These are phyloP conservation scores for Macrolepiota fuliginosa DNA, from an alignment of 768 basidiomycete species.

Conservation along the genomic window DNA sequence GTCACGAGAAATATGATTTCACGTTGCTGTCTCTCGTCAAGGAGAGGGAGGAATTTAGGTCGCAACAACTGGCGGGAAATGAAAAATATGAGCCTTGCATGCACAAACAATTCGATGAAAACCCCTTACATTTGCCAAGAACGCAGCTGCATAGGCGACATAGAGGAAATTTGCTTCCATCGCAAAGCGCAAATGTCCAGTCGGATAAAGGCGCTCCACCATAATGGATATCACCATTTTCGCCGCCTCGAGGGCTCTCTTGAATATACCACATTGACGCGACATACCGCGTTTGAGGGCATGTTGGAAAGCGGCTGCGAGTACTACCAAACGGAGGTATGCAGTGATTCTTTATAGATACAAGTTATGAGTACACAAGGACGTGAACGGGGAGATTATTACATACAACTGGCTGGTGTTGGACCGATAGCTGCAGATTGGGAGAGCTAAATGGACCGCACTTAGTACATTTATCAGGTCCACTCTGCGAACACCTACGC, in stretches of 20 bases:
- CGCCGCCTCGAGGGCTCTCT: conserved; percentile 52
- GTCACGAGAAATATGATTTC: conserved; percentile 43
- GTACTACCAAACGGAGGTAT: conserved; percentile 56
- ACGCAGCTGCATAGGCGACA: conserved; percentile 58
- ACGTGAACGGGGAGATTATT: neutral
- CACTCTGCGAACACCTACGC: conserved; percentile 26
- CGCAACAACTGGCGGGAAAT: conserved; percentile 40
- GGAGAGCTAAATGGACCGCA: conserved; percentile 29
- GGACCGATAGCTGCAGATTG: conserved; percentile 42
- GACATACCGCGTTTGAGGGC: conserved; percentile 36
- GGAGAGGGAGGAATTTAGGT: conserved; percentile 42
- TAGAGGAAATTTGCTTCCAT: conserved; percentile 52
- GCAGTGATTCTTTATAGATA: conserved; percentile 40
- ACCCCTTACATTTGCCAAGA: conserved; percentile 53
- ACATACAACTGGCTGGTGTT: conserved; percentile 43
- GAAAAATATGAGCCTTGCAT: neutral
- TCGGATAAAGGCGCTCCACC: conserved; percentile 49
- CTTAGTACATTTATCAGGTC: neutral
- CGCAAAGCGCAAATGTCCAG: conserved; percentile 53
- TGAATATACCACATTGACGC: conserved; percentile 40
- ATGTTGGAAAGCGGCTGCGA: conserved; percentile 53
- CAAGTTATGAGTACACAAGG: conserved; percentile 4
- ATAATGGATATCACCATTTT: conserved; percentile 54
- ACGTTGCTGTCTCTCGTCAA: conserved; percentile 35
- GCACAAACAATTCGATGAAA: neutral